Base-by-base conservation (phyloP, 73 alveolate genomes). In the Paramecium sexaurelia region DNA sequence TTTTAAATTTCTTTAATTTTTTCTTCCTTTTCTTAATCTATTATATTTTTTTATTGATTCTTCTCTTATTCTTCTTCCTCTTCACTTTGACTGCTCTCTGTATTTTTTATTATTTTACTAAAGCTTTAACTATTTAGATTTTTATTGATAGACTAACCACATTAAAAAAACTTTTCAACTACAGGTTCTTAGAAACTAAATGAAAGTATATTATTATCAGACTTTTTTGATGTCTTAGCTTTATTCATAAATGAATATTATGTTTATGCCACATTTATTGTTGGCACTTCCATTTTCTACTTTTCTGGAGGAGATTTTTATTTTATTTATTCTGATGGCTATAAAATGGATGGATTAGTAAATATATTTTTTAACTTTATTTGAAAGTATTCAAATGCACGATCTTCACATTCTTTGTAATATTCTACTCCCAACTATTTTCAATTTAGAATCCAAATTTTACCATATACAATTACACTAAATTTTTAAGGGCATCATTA, bases 391-490 rank as follows among this genome's bases (percentile, higher is more conserved):
- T 78, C 26, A 40, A 41, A 17, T 29, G 90, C 90, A 9, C 26
- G 22, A 45, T 78, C 75, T 11, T 43, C 73, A 11, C 32, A 24
- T 39, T 78, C 90, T 27, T 78, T 37, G 41, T 41, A 78, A 78
- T 39, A 33, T 27, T 78, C 90, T 41, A 78, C 90, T 36, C 90
- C 90, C 19, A 5, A 10, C 90, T 78, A 78, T 36, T 22, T 0
- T 3, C n/a, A n/a, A n/a, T 2, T 22, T 22, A 78, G 11, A 45
- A 43, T 6, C 5, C 6, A 5, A 40, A 5, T 71, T 17, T 71
- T 78, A 78, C 90, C 90, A 78, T 78, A 43, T 78, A 78, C 73
- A 78, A 40, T 78, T 78, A 43, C 7, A 78, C 24, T 26, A 78
- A 40, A 43, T 78, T 78, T 43, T 78, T 78, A 10, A 78, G 15